phyloP scores from a whole-genome alignment of 2,329 filamentous ascomycete genomes.

The Plenodomus biglobosus region DNA sequence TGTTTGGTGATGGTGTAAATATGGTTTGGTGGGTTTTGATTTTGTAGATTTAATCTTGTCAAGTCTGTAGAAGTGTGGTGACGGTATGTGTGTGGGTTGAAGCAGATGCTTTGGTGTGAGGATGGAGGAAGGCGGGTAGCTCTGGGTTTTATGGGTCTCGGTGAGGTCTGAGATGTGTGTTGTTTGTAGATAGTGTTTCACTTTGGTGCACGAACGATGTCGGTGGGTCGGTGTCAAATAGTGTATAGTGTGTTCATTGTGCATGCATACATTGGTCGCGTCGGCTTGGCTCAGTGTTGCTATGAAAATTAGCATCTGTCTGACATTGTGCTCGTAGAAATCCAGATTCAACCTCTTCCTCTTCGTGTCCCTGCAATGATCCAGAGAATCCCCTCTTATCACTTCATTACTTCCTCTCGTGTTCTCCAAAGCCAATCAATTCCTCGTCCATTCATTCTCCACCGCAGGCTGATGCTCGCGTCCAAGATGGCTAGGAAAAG shows the following conservation, averaged over 20 bases:
- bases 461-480: slow-evolving; percentile 21
- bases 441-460: slow-evolving; percentile 33
- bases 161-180: background rate
- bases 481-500: slow-evolving; percentile 16
- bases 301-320: background rate
- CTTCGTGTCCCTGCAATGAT: background rate
- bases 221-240: background rate
- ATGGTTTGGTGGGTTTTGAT: background rate
- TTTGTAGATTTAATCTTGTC: no score
- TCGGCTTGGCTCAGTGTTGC: background rate
- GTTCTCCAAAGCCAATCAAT: background rate
- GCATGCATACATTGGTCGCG: background rate
- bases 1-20: no score
- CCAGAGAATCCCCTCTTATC: background rate
- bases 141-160: background rate
- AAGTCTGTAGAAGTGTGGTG: background rate
- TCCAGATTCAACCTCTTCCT: background rate
- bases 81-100: background rate
- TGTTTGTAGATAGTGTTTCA: background rate
- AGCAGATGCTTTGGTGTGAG: background rate
- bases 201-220: background rate
- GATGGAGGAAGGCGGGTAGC: background rate
- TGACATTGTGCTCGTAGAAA: background rate
- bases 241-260: background rate
- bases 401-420: background rate